Evolutionary conservation across 805 yeast genomes (phyloP), one percentile per base, ranked within the genome.

Genomic region (Candida piceae): DNA sequence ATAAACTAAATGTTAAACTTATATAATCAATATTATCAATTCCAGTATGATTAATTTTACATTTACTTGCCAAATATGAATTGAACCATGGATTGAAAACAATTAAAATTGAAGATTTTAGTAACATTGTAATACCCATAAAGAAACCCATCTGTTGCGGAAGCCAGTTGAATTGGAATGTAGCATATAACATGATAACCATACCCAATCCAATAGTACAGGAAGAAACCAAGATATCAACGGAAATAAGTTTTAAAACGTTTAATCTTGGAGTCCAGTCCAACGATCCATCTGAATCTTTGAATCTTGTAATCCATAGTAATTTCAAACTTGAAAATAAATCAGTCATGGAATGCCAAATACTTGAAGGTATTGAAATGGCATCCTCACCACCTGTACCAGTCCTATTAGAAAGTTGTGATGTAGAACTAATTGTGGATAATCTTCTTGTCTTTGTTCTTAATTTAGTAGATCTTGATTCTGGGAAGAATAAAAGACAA

Each of bases 401-500:
- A 5, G 7, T 18, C 5, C 19, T 18, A 12, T 31, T n/a, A 15
- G 16, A 27, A 6, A 26, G 4, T 26, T 26, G 29, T 10, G 29
- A 26, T 5, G 22, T 31, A n/a, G 36, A 31, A 17, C 39, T 37
- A 16, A 41, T 17, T 4, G 55, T 44, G 11, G 47, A 42, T 26
- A 55, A 29, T 19, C 48, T 40, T 39, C 81, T 69, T 0, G 86
- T 72, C 51, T 72, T 72, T 27, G 55, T 52, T 48, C 78, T 65
- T 3, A 84, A 73, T 34, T 67, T 65, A 22, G 55, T 49, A 12
- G 84, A 74, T 45, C 90, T 67, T 6, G 88, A 78, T 53, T 84
- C 94, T 2, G 78, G 78, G 12, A 83, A 52, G 2, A 74, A 50
- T 6, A 70, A 48, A 0, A 63, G 9, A 4, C 68, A 49, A 3